A percentile compares a stretch with the other conserved stretches of the same genome.
Evolutionary conservation across 495 filamentous ascomycete species (phyloP).

Genomic region (Viridothelium virens): DNA sequence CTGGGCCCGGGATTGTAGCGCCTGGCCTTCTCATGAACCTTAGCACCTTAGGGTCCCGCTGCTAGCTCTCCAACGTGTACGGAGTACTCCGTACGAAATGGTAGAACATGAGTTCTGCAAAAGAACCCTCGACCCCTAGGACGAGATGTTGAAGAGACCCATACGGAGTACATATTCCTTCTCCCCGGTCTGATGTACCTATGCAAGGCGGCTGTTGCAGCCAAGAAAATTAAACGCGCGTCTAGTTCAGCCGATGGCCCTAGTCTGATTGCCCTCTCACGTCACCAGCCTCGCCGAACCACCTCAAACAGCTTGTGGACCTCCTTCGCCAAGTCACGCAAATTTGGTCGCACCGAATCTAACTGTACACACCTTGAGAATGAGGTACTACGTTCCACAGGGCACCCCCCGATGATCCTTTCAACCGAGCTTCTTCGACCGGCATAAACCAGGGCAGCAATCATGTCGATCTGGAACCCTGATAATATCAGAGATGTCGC

Average conservation of each 20-base stretch:
- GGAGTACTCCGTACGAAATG: background rate
- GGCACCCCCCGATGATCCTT: background rate
- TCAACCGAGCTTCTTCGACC: background rate
- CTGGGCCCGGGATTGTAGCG: background rate
- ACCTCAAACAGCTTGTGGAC: background rate
- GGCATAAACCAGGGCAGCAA: slow-evolving; percentile 10
- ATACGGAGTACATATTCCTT: no score
- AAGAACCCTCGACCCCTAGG: no score
- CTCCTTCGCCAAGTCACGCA: background rate
- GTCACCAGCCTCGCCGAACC: no score
- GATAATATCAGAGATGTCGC: slow-evolving; percentile 93
- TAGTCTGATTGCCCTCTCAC: no score
- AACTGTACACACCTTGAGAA: background rate
- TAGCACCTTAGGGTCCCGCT: background rate
- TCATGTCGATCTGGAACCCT: slow-evolving; percentile 72
- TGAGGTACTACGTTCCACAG: background rate
- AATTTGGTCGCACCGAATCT: background rate
- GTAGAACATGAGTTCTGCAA: background rate
- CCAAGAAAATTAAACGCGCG: background rate
- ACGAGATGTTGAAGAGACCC: no score
- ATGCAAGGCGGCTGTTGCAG: background rate
- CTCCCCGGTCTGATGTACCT: no score
- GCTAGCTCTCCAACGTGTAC: background rate
- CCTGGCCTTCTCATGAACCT: background rate
- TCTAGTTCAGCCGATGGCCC: background rate